Conservation (phyloP, 2,329 filamentous ascomycete species). For the Ophiocordyceps australis region DNA sequence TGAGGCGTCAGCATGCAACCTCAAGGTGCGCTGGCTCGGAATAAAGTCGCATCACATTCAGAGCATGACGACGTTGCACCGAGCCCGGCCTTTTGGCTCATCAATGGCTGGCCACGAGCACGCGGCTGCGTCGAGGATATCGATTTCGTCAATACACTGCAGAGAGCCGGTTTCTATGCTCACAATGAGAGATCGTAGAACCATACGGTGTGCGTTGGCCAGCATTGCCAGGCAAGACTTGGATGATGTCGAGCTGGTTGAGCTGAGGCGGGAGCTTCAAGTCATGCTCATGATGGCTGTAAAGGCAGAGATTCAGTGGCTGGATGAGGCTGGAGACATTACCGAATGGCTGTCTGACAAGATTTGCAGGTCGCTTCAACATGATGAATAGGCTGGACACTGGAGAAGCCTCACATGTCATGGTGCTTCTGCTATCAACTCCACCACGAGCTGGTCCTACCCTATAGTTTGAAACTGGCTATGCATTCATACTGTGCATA, state of each 20-base stretch:
- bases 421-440: no score
- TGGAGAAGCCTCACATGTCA: no score
- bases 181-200: constrained; percentile 35
- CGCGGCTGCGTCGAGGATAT: constrained; percentile 1
- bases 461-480: no score
- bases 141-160: constrained; percentile 9
- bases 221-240: constrained; percentile 13
- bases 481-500: constrained; percentile 20
- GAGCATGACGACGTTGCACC: no score
- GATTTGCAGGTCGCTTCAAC: no score
- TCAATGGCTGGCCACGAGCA: no score
- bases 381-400: no score
- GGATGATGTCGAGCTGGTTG: constrained; percentile 12
- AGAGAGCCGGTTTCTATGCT: constrained; percentile 19
- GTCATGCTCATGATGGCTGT: constrained; percentile 54
- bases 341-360: constrained; percentile 28
- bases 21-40: constrained; percentile 46
- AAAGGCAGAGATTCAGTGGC: constrained; percentile 62
- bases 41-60: constrained; percentile 24
- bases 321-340: constrained; percentile 37
- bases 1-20: constrained; percentile 31
- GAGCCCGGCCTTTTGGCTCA: no score
- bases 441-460: no score
- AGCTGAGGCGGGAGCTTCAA: constrained; percentile 41
- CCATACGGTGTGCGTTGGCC: constrained; percentile 33